A percentile compares a stretch with the other conserved stretches of the same genome.
Evolutionary conservation across 2,329 filamentous ascomycete species (phyloP).

Genomic region (Paecilomyces dactylethromorphus): DNA sequence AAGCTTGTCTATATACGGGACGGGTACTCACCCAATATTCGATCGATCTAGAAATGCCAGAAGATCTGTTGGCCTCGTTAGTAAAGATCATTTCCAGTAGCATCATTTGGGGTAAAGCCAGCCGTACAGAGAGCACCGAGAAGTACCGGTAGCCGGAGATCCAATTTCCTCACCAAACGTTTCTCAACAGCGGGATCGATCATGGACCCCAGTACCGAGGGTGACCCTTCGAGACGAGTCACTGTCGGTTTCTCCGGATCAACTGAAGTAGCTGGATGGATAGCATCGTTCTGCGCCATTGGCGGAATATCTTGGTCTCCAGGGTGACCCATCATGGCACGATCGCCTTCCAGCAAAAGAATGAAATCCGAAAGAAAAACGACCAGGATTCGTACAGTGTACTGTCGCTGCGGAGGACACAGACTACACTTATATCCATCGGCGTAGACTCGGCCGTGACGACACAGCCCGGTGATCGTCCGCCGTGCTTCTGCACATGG

Average conservation of each 20-base stretch:
- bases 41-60: conserved; percentile 44
- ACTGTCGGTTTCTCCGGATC: background rate
- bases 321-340: background rate
- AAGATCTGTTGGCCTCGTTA: conserved; percentile 27
- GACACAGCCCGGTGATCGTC: background rate
- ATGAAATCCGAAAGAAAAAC: background rate
- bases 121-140: conserved; percentile 34
- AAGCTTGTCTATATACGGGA: background rate
- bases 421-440: background rate
- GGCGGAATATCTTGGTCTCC: background rate
- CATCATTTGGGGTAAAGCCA: background rate
- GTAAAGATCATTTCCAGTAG: conserved; percentile 1
- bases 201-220: background rate
- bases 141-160: conserved; percentile 26
- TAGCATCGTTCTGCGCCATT: background rate
- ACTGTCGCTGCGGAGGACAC: background rate
- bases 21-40: conserved; percentile 39
- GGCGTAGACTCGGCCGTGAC: background rate
- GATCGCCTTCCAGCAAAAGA: background rate
- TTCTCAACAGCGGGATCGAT: conserved; percentile 31
- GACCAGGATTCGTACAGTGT: background rate
- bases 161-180: conserved; percentile 30
- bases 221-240: background rate
- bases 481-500: too few species aligned
- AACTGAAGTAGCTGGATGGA: background rate